Base-by-base conservation (phyloP, 1,139 yeast genomes). In the Geotrichum phurueaensis region DNA sequence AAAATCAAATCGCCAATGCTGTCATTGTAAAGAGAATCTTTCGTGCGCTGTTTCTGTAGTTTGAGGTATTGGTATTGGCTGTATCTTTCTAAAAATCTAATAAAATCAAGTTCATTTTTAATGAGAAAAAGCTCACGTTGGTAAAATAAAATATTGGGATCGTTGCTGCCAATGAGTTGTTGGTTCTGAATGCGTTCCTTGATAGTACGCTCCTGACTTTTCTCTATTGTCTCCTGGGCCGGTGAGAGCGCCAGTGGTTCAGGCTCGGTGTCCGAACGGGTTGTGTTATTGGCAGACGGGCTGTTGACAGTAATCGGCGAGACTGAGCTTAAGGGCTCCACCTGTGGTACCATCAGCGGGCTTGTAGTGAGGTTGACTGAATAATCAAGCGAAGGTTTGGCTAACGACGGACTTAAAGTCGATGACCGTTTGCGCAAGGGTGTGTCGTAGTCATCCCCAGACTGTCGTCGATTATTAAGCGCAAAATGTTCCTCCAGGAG, bases 31-130 rank as follows among this genome's bases (percentile, higher is more conserved):
- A 73, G 23, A 75, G 68, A 7, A 67, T 63, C 59, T 51, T 70
- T 70, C 47, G 74, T 72, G 62, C 78, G 71, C 59, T 79, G 76
- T 52, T 75, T 72, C 50, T 74, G 73, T 58, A 78, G 67, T 52
- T 73, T 66, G 29, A 79, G 71, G 59, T 81, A 78, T 53, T 81
- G 78, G 59, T 76, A 76, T 64, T 81, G 81, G 60, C 79, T 79
- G 64, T 84, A 76, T 62, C 80, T 78, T 62, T 81, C 82, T 70
- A 84, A 71, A 69, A 83, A 85, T 59, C 80, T 77, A 10, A 83
- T 76, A 69, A 86, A 86, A 58, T 85, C 87, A 54, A 85, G 75
- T 69, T 86, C 92, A 68, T 86, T 86, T 61, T 80, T 79, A 62
- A 81, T 70, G 50, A 86, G 75, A 58, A 86, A 70, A 36, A 86